Percentiles rank a stretch among this genome's conserved stretches.
phyloP scores from a whole-genome alignment of 1,284 basidiomycete genomes.

The Apiotrichum brassicae region DNA sequence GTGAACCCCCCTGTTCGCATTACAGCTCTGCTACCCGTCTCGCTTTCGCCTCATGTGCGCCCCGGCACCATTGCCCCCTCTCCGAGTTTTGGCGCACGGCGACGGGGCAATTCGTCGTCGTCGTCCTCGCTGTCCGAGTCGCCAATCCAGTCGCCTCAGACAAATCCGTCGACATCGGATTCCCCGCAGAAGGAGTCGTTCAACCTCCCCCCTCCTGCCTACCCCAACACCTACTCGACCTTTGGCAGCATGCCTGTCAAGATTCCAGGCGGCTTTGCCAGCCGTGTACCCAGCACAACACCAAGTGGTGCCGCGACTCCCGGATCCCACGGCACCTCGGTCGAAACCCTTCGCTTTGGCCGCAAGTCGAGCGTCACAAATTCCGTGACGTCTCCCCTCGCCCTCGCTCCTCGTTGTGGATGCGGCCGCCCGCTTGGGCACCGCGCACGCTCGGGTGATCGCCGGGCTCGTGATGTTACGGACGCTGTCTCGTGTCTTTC shows the following conservation, averaged over 20 bases:
- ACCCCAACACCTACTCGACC: constrained; percentile 21
- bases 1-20: constrained; percentile 24
- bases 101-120: constrained; percentile 24
- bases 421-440: constrained; percentile 39
- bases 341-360: constrained; percentile 43
- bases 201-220: constrained; percentile 41
- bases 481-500: constrained; percentile 28
- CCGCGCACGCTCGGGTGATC: constrained; percentile 16
- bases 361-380: constrained; percentile 39
- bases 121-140: constrained; percentile 37
- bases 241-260: constrained; percentile 37
- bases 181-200: constrained; percentile 40
- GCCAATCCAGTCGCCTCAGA: constrained; percentile 40
- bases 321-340: constrained; percentile 26
- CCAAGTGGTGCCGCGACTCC: constrained; percentile 12
- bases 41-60: constrained; percentile 32
- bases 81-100: constrained; percentile 23
- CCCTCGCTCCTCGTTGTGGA: constrained; percentile 37
- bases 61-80: constrained; percentile 33
- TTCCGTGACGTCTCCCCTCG: constrained; percentile 40
- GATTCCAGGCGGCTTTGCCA: constrained; percentile 25
- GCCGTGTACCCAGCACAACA: constrained; percentile 8
- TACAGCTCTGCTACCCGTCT: constrained; percentile 33
- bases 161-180: constrained; percentile 30
- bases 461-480: not conserved